Base-by-base conservation (phyloP, 1,284 basidiomycete genomes). In the Pulchroboletus neoregius region DNA sequence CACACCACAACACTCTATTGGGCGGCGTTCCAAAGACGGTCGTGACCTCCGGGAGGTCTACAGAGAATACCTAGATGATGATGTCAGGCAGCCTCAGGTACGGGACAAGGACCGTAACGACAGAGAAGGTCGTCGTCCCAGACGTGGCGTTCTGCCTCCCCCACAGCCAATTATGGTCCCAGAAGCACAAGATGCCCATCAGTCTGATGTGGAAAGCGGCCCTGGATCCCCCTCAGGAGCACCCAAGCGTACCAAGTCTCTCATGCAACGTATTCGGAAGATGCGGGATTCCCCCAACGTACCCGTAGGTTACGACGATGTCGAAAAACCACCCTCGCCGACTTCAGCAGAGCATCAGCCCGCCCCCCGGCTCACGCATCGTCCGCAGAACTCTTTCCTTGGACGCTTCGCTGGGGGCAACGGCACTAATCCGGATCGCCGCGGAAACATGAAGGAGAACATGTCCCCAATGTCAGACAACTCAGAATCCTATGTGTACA, bases 201-300 rank as follows among this genome's bases (percentile, higher is more conserved):
- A 66, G n/a, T 69, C 73, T 39, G 67, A 62, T 45, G 63, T 63
- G 42, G 52, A 67, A 42, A 52, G 43, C 13, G 56, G 68, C 66
- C 43, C 74, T 64, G 41, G 57, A 66, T 48, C 72, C 63, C 35
- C 73, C 71, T 50, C 69, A 12, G 72, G 67, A 23, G 64, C 63
- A 27, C 80, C 85, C 7, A 85, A 84, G 62, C 82, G 88, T 36
- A 80, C 78, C 56, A 88, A 82, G 63, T 89, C 87, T 11, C 70
- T 91, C 53, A 89, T 91, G 79, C 84, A 89, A 43, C 83, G 87
- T 50, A 86, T 91, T 58, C 82, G 85, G 50, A 87, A 82, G 67
- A 87, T 89, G 84, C 83, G 87, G 35, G 87, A 90, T 58, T 70
- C 80, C 12, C 87, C 87, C 11, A 90, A 88, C 53, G 79, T 89